Evolutionary conservation across 805 yeast genomes (phyloP).

Genomic region (Helenozyma baotianmanensis): DNA sequence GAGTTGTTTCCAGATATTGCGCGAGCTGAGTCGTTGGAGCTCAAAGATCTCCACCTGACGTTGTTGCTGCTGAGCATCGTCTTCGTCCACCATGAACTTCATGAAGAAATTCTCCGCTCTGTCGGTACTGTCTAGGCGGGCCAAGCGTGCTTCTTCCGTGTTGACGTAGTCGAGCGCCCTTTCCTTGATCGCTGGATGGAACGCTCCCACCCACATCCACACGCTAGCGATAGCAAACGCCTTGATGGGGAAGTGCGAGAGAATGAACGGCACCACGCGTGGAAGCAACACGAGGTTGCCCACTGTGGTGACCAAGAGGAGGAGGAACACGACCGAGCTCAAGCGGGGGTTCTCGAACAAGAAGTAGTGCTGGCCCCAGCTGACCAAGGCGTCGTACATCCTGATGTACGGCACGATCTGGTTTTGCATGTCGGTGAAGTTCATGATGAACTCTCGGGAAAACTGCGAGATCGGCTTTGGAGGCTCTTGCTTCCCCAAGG

Average conservation of each 20-base stretch:
- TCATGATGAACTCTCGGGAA: slow-evolving; percentile 70
- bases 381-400: slow-evolving; percentile 53
- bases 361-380: slow-evolving; percentile 50
- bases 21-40: slow-evolving; percentile 49
- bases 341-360: slow-evolving; percentile 60
- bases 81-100: slow-evolving; percentile 7
- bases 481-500: slow-evolving; percentile 41
- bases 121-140: slow-evolving; percentile 45
- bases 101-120: slow-evolving; percentile 39
- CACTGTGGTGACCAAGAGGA: slow-evolving; percentile 21
- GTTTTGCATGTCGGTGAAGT: slow-evolving; percentile 81
- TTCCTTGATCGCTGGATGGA: slow-evolving; percentile 55
- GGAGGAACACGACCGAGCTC: slow-evolving; percentile 49
- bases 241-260: slow-evolving; percentile 26
- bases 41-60: slow-evolving; percentile 64
- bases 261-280: slow-evolving; percentile 25
- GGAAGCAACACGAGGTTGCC: slow-evolving; percentile 25
- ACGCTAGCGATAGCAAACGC: slow-evolving; percentile 31
- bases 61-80: slow-evolving; percentile 3
- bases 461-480: slow-evolving; percentile 77
- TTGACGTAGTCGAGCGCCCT: slow-evolving; percentile 42
- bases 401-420: slow-evolving; percentile 64
- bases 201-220: slow-evolving; percentile 43
- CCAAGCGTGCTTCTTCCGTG: slow-evolving; percentile 63
- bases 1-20: slow-evolving; percentile 58